These are phyloP conservation scores for Tylopilus sp. DNA, from an alignment of 768 basidiomycete species.

Conservation along the genomic window DNA sequence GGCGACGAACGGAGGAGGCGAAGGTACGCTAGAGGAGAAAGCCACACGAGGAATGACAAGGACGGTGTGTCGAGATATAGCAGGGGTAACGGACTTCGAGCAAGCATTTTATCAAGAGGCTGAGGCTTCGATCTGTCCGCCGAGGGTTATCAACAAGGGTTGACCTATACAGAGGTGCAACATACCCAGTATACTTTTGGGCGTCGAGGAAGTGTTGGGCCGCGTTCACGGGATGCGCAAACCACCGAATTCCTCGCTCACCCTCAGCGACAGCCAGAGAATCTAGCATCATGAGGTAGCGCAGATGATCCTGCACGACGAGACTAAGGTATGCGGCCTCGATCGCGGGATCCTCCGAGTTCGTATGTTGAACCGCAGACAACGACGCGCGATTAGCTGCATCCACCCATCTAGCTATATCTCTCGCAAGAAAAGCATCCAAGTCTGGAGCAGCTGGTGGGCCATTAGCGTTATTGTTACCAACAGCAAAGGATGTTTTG, in stretches of 20 bases:
- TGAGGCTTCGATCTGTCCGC: slow-evolving; percentile 37
- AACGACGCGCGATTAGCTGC: slow-evolving; percentile 37
- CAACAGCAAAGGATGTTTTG: slow-evolving; percentile 71
- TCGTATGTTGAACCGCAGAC: slow-evolving; percentile 22
- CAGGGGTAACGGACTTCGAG: slow-evolving; percentile 56
- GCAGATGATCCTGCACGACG: slow-evolving; percentile 51
- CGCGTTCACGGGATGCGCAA: slow-evolving; percentile 43
- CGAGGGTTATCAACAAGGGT: neutral
- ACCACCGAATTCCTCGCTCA: slow-evolving; percentile 71
- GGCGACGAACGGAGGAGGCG: slow-evolving; percentile 45
- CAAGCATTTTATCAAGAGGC: slow-evolving; percentile 67
- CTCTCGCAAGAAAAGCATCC: slow-evolving; percentile 58
- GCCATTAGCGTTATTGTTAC: slow-evolving; percentile 43
- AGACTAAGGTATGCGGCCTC: slow-evolving; percentile 49
- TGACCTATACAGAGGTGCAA: neutral
- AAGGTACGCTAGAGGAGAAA: slow-evolving; percentile 70
- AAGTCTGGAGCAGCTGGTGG: slow-evolving; percentile 42
- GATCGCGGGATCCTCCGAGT: slow-evolving; percentile 46
- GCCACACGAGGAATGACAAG: slow-evolving; percentile 66
- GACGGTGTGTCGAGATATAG: slow-evolving; percentile 67
- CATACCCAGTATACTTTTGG: slow-evolving; percentile 18
- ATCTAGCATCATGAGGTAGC: slow-evolving; percentile 72
- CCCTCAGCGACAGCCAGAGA: slow-evolving; percentile 53
- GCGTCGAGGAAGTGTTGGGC: slow-evolving; percentile 18
- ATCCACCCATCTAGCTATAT: slow-evolving; percentile 53